Percentiles rank a stretch among this genome's conserved stretches.
Conservation (phyloP, 257 asterid species). For the Solanum commersonii region DNA sequence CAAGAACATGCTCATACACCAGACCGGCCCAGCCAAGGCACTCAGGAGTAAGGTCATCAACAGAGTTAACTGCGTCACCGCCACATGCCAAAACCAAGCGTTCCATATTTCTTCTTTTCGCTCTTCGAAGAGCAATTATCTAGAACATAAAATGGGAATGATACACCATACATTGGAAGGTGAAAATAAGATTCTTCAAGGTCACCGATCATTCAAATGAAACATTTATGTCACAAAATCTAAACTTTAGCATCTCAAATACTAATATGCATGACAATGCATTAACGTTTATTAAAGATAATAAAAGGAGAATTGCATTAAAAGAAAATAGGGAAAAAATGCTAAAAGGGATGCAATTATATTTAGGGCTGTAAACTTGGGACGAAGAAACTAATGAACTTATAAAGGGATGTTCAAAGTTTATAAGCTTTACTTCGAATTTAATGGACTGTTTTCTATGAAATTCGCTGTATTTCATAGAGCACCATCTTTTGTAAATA, state of each 20-base stretch:
- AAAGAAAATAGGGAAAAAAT: not conserved
- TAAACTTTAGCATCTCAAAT: not conserved
- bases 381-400: not conserved
- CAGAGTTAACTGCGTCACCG: constrained; percentile 96
- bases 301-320: not conserved
- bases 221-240: not conserved
- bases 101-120: constrained; percentile 96
- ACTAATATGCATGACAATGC: not conserved
- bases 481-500: not conserved
- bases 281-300: not conserved
- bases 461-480: not conserved
- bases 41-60: constrained; percentile 81
- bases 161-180: not conserved
- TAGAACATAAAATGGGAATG: not conserved
- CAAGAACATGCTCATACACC: constrained; percentile 96
- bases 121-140: constrained; percentile 95
- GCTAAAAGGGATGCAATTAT: not conserved
- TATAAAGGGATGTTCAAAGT: not conserved
- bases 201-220: not conserved
- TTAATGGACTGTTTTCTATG: not conserved
- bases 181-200: not conserved
- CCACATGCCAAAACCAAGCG: constrained; percentile 96
- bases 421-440: not conserved
- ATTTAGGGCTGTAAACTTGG: not conserved
- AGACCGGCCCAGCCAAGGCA: constrained; percentile 99